A percentile compares a stretch with the other conserved stretches of the same genome.
phyloP scores from a whole-genome alignment of 768 basidiomycete species.

The Hypholoma sublateritium region DNA sequence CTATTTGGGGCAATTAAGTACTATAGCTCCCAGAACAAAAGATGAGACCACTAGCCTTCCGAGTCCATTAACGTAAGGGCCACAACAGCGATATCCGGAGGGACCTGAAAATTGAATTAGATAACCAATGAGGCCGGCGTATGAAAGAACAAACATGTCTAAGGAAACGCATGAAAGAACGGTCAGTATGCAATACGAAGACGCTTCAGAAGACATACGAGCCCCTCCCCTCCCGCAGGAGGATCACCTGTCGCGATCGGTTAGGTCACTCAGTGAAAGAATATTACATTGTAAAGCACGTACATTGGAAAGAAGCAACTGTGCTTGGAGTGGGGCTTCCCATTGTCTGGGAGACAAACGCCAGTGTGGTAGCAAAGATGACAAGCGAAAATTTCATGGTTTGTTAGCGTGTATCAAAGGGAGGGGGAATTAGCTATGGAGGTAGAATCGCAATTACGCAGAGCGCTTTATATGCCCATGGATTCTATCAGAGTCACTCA shows the following conservation, averaged over 20 bases:
- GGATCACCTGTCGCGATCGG: background rate
- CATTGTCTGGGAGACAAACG: background rate
- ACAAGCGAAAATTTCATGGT: conserved; percentile 12
- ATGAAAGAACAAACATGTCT: background rate
- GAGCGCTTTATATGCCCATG: background rate
- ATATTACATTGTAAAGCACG: too few species aligned
- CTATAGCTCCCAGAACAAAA: background rate
- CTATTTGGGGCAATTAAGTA: background rate
- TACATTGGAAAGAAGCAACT: background rate
- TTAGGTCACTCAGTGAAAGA: background rate
- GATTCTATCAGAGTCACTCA: too few species aligned
- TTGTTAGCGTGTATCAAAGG: background rate
- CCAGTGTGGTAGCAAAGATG: background rate
- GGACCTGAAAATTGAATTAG: conserved; percentile 4
- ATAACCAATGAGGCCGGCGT: background rate
- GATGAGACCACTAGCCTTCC: background rate
- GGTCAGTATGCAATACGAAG: background rate
- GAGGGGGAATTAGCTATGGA: background rate
- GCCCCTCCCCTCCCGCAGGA: conserved; percentile 2
- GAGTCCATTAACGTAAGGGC: conserved; percentile 1
- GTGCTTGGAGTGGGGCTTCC: background rate
- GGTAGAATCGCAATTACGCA: background rate
- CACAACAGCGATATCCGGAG: conserved; percentile 11
- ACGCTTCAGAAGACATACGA: background rate
- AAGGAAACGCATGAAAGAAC: background rate